These are phyloP conservation scores for Collariella sp. DNA, from an alignment of 495 filamentous ascomycete genomes.

Conservation along the genomic window DNA sequence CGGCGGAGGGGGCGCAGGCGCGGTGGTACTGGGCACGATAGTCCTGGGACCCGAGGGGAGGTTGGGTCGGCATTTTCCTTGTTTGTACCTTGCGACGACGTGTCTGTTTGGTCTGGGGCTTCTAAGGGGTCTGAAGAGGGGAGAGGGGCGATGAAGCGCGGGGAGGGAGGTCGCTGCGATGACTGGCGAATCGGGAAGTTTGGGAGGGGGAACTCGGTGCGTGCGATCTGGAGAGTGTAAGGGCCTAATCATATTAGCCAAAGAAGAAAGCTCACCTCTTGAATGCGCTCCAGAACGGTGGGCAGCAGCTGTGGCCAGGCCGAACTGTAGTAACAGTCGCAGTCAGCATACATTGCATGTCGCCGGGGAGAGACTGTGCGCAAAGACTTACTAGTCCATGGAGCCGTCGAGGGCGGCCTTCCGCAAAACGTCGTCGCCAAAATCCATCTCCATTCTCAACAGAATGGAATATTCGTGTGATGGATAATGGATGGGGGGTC, in stretches of 20 bases:
- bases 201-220: conserved; percentile 39
- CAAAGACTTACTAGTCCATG: conserved; percentile 55
- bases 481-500: conserved; percentile 2
- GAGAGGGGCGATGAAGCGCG: conserved; percentile 38
- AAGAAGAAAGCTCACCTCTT: conserved; percentile 24
- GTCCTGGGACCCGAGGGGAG: conserved; percentile 9
- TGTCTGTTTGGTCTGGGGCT: conserved; percentile 32
- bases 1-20: conserved; percentile 10
- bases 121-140: conserved; percentile 43
- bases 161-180: conserved; percentile 27
- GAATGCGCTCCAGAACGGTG: conserved; percentile 32
- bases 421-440: conserved; percentile 56
- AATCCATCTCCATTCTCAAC: conserved; percentile 37
- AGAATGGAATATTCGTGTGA: conserved; percentile 17
- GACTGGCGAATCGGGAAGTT: conserved; percentile 26
- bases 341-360: conserved; percentile 7
- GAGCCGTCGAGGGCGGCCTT: conserved; percentile 55
- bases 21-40: conserved; percentile 8
- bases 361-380: not conserved
- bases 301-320: conserved; percentile 33
- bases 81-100: conserved; percentile 38
- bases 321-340: conserved; percentile 21
- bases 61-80: conserved; percentile 38
- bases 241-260: not conserved
- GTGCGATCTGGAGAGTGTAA: conserved; percentile 27